Conservation (phyloP, 495 filamentous ascomycete genomes). For the Neurospora pannonica region DNA sequence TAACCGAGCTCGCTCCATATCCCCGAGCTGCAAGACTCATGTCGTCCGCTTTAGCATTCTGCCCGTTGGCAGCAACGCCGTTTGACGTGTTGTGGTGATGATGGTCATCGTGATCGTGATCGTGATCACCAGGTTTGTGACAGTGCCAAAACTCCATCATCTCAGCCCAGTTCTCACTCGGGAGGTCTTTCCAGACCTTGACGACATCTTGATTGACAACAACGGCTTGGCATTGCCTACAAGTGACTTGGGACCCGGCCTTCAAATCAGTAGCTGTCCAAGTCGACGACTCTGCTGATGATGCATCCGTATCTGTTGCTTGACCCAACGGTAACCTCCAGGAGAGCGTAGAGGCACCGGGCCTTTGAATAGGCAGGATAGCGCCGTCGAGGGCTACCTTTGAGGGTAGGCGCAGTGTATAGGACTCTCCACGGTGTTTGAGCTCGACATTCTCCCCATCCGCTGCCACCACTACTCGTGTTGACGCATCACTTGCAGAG, state of each 20-base stretch:
- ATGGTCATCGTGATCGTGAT: slow-evolving; percentile 19
- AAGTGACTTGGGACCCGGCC: slow-evolving; percentile 45
- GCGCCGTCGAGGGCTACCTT: slow-evolving; percentile 34
- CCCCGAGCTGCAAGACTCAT: slow-evolving; percentile 49
- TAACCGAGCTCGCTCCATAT: slow-evolving; percentile 63
- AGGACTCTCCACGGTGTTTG: slow-evolving; percentile 42
- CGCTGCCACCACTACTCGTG: slow-evolving; percentile 39
- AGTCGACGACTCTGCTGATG: slow-evolving; percentile 35
- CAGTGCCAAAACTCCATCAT: slow-evolving; percentile 99
- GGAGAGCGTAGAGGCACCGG: slow-evolving; percentile 41
- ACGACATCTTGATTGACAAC: slow-evolving; percentile 37
- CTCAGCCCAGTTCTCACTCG: slow-evolving; percentile 95
- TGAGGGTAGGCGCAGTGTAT: slow-evolving; percentile 57
- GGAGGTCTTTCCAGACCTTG: slow-evolving; percentile 82
- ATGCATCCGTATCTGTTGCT: slow-evolving; percentile 16
- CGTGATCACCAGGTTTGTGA: slow-evolving; percentile 60
- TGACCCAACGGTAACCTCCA: slow-evolving; percentile 56
- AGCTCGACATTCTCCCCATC: slow-evolving; percentile 44
- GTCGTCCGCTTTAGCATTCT: slow-evolving; percentile 23
- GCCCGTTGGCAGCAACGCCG: background rate
- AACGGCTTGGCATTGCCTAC: slow-evolving; percentile 47
- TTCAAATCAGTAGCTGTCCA: slow-evolving; percentile 66
- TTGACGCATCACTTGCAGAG: slow-evolving; percentile 33
- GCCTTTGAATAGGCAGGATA: slow-evolving; percentile 24
- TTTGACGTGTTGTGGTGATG: background rate